Evolutionary conservation across 2,329 filamentous ascomycete species (phyloP), one percentile per base, ranked within the genome.

Genomic region (Diaporthe sp.): DNA sequence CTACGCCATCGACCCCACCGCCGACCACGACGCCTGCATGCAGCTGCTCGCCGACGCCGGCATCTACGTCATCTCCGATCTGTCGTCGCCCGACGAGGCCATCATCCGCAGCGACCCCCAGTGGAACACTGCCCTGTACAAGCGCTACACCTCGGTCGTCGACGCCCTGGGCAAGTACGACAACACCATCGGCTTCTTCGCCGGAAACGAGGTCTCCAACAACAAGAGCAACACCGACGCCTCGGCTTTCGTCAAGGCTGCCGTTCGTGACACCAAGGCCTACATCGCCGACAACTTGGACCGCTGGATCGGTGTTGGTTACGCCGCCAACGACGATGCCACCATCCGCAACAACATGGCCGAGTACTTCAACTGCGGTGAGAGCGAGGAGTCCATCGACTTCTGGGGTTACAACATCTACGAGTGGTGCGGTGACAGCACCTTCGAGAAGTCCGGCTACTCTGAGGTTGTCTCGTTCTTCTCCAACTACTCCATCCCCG

Each of bases 381-480:
- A 91, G 77, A 83, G 88, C 46, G 86, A 60, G 1, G 28, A 44
- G 86, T 82, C 94, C 77, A 98, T 98, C 79, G 97, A 99, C 86
- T 98, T 97, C 89, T 99, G 96, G 94, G 97, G 97, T 76, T 98
- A 98, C 93, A 99, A 99, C 90, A 98, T 98, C 87, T 99, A 99
- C 90, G 98, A 96, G 72, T 99, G 97, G 97, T 99, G 97, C 84
- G 97, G 96, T 80, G 85, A 96, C 80, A 98, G 94, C 82, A 91
- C 88, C 81, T 97, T 94, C 87, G 82, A 88, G 49, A 83, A 89
- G 76, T 98, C 97, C 4, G 95, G 95, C 73, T 99, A 96, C 86
- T 89, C 93, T 78, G 89, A 92, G 74, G 94, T 96, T 84, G 95
- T 95, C 80, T 85, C 94, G 79, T 96, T 98, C 87, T 99, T 98